These are phyloP conservation scores for Phylloporus sp. DNA, from an alignment of 768 basidiomycete species.

Conservation along the genomic window DNA sequence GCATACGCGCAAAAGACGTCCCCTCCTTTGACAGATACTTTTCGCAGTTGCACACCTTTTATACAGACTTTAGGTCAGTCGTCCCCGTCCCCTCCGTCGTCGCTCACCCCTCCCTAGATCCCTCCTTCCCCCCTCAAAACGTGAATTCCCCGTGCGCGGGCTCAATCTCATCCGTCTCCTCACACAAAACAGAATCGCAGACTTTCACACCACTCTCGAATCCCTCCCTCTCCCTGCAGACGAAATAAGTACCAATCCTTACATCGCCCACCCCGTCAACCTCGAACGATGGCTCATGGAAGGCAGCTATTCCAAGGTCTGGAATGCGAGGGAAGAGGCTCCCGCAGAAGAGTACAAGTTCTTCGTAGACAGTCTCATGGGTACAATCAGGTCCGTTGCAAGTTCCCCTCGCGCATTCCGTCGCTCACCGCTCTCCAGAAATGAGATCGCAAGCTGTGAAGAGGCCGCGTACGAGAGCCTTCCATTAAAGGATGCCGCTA, in stretches of 20 bases:
- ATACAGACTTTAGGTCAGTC: slow-evolving; percentile 76
- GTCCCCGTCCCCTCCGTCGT: not conserved
- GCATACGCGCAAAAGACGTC: slow-evolving; percentile 81
- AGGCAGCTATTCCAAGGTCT: slow-evolving; percentile 96
- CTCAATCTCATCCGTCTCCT: slow-evolving; percentile 93
- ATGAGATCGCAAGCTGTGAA: slow-evolving; percentile 96
- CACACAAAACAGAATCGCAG: slow-evolving; percentile 92
- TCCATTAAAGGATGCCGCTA: slow-evolving; percentile 84
- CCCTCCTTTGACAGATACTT: slow-evolving; percentile 95
- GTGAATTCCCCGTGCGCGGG: slow-evolving; percentile 85
- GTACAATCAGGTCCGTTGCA: slow-evolving; percentile 73
- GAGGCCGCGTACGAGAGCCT: slow-evolving; percentile 91
- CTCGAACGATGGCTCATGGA: slow-evolving; percentile 98
- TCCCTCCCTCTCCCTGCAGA: slow-evolving; percentile 72
- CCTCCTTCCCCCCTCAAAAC: slow-evolving; percentile 74
- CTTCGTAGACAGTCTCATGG: slow-evolving; percentile 90
- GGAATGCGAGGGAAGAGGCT: slow-evolving; percentile 89
- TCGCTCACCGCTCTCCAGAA: slow-evolving; percentile 42
- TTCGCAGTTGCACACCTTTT: slow-evolving; percentile 85
- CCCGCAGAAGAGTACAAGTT: slow-evolving; percentile 93
- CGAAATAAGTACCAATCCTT: slow-evolving; percentile 62
- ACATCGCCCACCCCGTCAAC: slow-evolving; percentile 80
- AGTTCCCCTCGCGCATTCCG: not conserved
- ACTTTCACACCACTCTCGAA: slow-evolving; percentile 96
- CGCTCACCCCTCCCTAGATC: slow-evolving; percentile 39